These are phyloP conservation scores for Haplosporangium gracile DNA, from an alignment of 192 early-diverging fungal genomes.

Conservation along the genomic window DNA sequence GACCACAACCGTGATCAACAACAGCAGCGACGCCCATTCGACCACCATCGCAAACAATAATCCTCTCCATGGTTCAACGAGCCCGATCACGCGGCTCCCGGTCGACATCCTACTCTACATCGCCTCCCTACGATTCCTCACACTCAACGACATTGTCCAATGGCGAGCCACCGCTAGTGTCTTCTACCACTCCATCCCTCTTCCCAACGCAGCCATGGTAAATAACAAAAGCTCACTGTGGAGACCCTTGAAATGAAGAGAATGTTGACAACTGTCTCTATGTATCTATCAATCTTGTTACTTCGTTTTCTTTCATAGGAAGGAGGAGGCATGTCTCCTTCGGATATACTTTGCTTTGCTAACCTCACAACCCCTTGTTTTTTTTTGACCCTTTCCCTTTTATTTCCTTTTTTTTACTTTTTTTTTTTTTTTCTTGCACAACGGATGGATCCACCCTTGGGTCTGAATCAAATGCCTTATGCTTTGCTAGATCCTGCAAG, in stretches of 20 bases:
- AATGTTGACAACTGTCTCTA: background rate
- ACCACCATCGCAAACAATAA: background rate
- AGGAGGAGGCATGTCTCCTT: background rate
- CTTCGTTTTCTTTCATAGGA: background rate
- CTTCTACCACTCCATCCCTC: slow-evolving; percentile 41
- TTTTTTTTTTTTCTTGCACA: too few species aligned
- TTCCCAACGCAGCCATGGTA: slow-evolving; percentile 46
- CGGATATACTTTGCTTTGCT: background rate
- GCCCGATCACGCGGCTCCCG: slow-evolving; percentile 32
- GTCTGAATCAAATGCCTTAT: background rate
- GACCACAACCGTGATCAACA: too few species aligned
- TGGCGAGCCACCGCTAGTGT: slow-evolving; percentile 44
- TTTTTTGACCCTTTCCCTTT: background rate
- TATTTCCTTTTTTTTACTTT: background rate
- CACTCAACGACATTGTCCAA: slow-evolving; percentile 44
- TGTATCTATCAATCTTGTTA: background rate
- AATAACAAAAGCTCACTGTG: background rate
- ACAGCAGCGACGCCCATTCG: background rate
- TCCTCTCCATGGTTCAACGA: background rate
- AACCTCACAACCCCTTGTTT: slow-evolving; percentile 5
- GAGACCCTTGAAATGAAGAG: background rate
- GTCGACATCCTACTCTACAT: slow-evolving; percentile 51
- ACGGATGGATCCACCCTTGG: background rate
- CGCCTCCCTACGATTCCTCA: slow-evolving; percentile 39
- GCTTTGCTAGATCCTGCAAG: slow-evolving; percentile 35